These are phyloP conservation scores for Exophiala bonariae DNA, from an alignment of 2,329 filamentous ascomycete species.

Conservation along the genomic window DNA sequence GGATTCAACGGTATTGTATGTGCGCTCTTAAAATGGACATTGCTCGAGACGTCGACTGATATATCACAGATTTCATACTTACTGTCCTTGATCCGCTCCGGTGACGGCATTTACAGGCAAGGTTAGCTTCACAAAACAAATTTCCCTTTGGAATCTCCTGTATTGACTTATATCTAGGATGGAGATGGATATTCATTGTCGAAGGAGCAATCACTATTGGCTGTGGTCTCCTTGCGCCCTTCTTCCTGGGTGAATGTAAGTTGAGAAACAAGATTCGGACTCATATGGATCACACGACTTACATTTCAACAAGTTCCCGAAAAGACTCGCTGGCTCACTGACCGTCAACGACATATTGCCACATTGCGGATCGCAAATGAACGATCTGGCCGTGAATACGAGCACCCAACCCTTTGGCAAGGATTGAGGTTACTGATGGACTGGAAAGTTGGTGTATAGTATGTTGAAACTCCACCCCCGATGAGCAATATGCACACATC, in stretches of 20 bases:
- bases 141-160: too few species aligned
- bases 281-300: background rate
- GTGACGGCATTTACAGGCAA: slow-evolving; percentile 5
- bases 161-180: background rate
- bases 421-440: slow-evolving; percentile 6
- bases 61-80: slow-evolving; percentile 34
- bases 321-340: slow-evolving; percentile 32
- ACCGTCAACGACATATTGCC: slow-evolving; percentile 14
- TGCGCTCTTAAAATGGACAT: too few species aligned
- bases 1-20: slow-evolving; percentile 46
- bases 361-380: slow-evolving; percentile 6
- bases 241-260: slow-evolving; percentile 36
- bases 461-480: slow-evolving; percentile 1
- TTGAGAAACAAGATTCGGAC: too few species aligned
- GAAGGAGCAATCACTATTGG: slow-evolving; percentile 25
- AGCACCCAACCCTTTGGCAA: slow-evolving; percentile 23
- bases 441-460: slow-evolving; percentile 12
- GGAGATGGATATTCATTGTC: slow-evolving; percentile 13
- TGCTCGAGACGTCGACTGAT: background rate
- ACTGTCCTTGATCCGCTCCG: slow-evolving; percentile 34
- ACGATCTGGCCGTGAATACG: background rate
- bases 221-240: slow-evolving; percentile 25
- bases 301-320: slow-evolving; percentile 30
- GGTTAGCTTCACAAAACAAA: slow-evolving; percentile 1
- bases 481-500: too few species aligned